Base-by-base conservation (phyloP, 1,139 yeast genomes). In the Lodderomyces pseudojiufengensis region DNA sequence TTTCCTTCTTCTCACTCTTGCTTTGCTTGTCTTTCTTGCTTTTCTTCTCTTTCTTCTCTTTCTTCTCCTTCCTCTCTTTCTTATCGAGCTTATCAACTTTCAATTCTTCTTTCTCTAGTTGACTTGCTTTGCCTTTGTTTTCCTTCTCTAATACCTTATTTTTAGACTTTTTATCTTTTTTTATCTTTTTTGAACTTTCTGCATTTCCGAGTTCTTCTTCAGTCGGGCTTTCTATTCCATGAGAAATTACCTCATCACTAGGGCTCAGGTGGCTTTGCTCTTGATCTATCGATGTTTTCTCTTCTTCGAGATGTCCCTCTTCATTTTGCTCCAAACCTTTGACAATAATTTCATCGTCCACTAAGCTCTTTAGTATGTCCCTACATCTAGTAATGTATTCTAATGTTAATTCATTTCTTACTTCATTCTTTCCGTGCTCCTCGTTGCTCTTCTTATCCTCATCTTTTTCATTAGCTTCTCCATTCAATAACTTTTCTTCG, bases 401-500 rank as follows among this genome's bases (percentile, higher is more conserved):
- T 27, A 43, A 33, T 31, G 30, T 32, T 31, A 32, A 27, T 7
- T 18, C 35, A n/a, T 25, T 29, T 18, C 38, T 35, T 25, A 12
- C 11, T 27, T 35, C 24, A n/a, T n/a, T n/a, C n/a, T 31, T 23
- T 35, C 34, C 28, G 28, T 37, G 38, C 32, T 11, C 25, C 40
- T 10, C 42, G 37, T 36, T 43, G 41, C 16, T 30, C 32, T 20
- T 39, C 33, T 42, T 18, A 29, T 38, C 37, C 29, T 43, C 41
- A 24, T 47, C 43, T 36, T 42, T 43, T 10, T 42, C 50, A 11
- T 47, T 39, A 39, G 45, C 24, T 51, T 51, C 29, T 57, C 62
- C 33, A 20, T 24, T n/a, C 18, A 26, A 13, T 11, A 72, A 45
- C 42, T 66, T 64, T 39, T 57, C 56, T 38, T 65, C 65, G 20